Conservation (phyloP, 768 basidiomycete species). For the Kwoniella dendrophila region DNA sequence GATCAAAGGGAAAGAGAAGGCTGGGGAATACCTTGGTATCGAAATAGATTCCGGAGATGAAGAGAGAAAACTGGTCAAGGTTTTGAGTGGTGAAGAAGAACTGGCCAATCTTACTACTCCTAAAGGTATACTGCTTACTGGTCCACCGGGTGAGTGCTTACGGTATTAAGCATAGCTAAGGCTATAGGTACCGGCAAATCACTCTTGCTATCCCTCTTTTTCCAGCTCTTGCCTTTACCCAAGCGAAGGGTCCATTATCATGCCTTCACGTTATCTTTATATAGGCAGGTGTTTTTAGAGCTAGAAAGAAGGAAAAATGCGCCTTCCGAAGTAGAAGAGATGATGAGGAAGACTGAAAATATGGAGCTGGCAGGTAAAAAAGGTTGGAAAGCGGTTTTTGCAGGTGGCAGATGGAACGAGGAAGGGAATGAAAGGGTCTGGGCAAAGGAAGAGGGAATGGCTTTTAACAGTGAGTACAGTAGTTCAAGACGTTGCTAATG, state of each 20-base stretch:
- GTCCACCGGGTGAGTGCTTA: constrained; percentile 57
- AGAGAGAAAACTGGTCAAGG: constrained; percentile 56
- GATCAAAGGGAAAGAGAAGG: constrained; percentile 40
- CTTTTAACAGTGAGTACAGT: constrained; percentile 50
- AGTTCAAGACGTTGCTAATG: neutral
- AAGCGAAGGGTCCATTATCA: constrained; percentile 66
- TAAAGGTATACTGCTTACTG: constrained; percentile 63
- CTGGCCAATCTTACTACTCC: constrained; percentile 62
- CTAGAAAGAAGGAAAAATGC: constrained; percentile 55
- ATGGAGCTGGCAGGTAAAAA: constrained; percentile 47
- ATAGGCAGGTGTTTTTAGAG: constrained; percentile 63
- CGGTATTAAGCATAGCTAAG: constrained; percentile 6
- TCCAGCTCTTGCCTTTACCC: constrained; percentile 61
- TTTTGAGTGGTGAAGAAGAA: constrained; percentile 62
- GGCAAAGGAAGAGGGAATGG: constrained; percentile 54
- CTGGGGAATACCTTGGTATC: constrained; percentile 23
- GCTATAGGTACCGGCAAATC: constrained; percentile 61
- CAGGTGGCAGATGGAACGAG: constrained; percentile 50
- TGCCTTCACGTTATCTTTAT: constrained; percentile 63
- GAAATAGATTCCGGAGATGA: constrained; percentile 26
- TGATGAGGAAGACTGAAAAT: constrained; percentile 28
- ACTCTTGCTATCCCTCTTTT: constrained; percentile 65
- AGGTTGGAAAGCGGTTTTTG: constrained; percentile 54
- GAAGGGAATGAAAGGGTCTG: constrained; percentile 41
- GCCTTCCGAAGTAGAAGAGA: constrained; percentile 4